Conservation (phyloP, 129 eudicot genomes). For the Ambrosia artemisiifolia region DNA sequence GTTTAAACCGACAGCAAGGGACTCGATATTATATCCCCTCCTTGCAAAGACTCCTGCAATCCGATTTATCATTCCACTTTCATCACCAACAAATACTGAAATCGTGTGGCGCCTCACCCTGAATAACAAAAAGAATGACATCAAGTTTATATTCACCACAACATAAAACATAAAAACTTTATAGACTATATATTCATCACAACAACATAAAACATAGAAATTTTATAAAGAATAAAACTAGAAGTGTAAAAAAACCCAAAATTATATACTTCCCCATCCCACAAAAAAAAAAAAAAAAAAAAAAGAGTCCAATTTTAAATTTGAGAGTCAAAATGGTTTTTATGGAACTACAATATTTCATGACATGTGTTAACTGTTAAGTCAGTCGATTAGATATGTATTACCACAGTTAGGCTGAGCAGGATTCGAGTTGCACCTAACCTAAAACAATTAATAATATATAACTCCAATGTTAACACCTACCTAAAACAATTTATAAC, state of each 20-base stretch:
- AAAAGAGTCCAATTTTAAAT: not conserved
- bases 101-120: slow-evolving; percentile 78
- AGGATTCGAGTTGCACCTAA: not conserved
- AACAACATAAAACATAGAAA: not conserved
- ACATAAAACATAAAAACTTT: not conserved
- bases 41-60: slow-evolving; percentile 95
- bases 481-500: not conserved
- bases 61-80: slow-evolving; percentile 94
- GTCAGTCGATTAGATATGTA: not conserved
- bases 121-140: slow-evolving; percentile 14
- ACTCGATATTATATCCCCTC: slow-evolving; percentile 87
- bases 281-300: not conserved
- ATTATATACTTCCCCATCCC: not conserved
- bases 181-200: not conserved
- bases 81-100: slow-evolving; percentile 86
- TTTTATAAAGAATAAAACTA: not conserved
- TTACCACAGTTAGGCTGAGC: not conserved
- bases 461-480: too few species aligned
- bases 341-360: not conserved
- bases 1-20: slow-evolving; percentile 92
- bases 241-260: not conserved
- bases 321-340: not conserved
- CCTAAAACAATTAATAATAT: not conserved
- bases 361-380: not conserved
- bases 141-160: not conserved